phyloP scores from a whole-genome alignment of 129 eudicot species.

The Escallonia rubra region DNA sequence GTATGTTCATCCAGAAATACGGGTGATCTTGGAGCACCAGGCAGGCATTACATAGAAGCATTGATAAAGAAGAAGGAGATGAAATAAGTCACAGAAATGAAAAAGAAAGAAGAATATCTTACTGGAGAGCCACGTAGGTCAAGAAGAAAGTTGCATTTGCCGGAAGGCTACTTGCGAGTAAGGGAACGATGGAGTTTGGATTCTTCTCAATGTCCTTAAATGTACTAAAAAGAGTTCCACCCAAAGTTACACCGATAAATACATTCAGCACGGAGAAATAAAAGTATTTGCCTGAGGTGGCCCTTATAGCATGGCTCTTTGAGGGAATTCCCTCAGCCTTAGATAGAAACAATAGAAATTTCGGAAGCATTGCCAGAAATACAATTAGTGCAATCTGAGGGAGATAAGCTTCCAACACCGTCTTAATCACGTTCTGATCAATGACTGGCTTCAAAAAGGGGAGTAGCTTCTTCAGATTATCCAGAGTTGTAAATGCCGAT shows the following conservation, averaged over 20 bases:
- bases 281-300: conserved; percentile 88
- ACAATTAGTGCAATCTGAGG: conserved; percentile 87
- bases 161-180: conserved; percentile 72
- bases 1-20: background rate
- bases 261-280: conserved; percentile 82
- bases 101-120: conserved; percentile 19
- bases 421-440: conserved; percentile 24
- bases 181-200: conserved; percentile 20
- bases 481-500: conserved; percentile 76
- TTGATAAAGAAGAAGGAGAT: background rate
- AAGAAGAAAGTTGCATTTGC: conserved; percentile 85
- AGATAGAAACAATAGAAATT: conserved; percentile 64
- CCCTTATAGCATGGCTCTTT: conserved; percentile 73
- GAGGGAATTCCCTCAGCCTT: conserved; percentile 81
- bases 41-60: too few relatives aligned
- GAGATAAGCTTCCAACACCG: conserved; percentile 73
- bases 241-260: conserved; percentile 82
- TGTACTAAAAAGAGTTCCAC: conserved; percentile 59
- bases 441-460: conserved; percentile 69
- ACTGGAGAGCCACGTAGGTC: conserved; percentile 94
- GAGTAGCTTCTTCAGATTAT: conserved; percentile 54
- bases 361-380: conserved; percentile 78
- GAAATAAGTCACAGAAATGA: background rate
- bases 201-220: conserved; percentile 45
- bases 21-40: too few relatives aligned